These are phyloP conservation scores for Geosmithia putterillii DNA, from an alignment of 2,329 filamentous ascomycete genomes.

Conservation along the genomic window DNA sequence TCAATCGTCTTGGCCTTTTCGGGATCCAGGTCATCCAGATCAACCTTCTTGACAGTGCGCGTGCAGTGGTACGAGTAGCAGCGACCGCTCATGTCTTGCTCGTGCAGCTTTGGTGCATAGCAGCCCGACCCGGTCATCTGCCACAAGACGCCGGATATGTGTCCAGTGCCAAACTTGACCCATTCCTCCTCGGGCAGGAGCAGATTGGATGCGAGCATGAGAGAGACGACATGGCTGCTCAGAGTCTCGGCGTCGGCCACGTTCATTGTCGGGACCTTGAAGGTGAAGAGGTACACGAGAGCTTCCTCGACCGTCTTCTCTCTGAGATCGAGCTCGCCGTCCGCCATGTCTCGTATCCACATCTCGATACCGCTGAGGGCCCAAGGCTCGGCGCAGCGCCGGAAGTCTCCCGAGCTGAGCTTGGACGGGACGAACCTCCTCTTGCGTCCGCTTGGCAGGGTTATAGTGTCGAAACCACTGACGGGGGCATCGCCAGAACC, in stretches of 20 bases:
- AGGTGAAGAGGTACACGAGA: constrained; percentile 76
- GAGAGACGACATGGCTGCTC: constrained; percentile 61
- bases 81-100: constrained; percentile 54
- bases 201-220: constrained; percentile 69
- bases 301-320: constrained; percentile 78
- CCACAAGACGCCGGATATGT: constrained; percentile 81
- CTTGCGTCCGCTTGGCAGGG: constrained; percentile 65
- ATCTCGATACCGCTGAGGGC: constrained; percentile 74
- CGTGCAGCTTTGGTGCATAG: constrained; percentile 76
- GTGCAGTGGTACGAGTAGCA: constrained; percentile 95
- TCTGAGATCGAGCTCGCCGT: constrained; percentile 81
- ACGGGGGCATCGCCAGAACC: constrained; percentile 39
- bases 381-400: constrained; percentile 82
- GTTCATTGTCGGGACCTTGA: constrained; percentile 97
- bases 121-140: constrained; percentile 87
- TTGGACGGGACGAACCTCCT: constrained; percentile 81
- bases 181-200: constrained; percentile 89
- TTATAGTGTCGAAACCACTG: constrained; percentile 65
- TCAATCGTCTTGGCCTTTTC: constrained; percentile 60
- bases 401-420: constrained; percentile 68
- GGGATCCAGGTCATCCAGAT: constrained; percentile 61
- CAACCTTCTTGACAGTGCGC: constrained; percentile 87
- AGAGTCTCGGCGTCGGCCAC: constrained; percentile 89
- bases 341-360: constrained; percentile 83
- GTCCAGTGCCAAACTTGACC: constrained; percentile 79